Evolutionary conservation across 306 rosid species (phyloP).

Genomic region (Sphenostylis stenocarpa): DNA sequence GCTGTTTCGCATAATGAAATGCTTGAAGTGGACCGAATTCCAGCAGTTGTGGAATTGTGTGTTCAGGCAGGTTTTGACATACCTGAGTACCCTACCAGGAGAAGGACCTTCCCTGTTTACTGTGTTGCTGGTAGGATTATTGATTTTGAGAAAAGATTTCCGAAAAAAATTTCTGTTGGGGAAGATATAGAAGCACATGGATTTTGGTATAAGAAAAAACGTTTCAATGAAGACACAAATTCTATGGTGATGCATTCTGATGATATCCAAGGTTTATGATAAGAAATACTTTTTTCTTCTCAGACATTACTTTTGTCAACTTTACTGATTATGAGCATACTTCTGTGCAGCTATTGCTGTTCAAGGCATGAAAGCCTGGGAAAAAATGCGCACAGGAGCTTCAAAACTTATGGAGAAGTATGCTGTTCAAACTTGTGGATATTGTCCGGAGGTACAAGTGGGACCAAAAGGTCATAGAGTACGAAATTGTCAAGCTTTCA

Average conservation of each 20-base stretch:
- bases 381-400: conserved; percentile 53
- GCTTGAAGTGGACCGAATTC: conserved; percentile 64
- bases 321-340: conserved; percentile 14
- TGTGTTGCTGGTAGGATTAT: conserved; percentile 61
- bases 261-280: conserved; percentile 52
- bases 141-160: conserved; percentile 69
- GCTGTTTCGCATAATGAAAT: conserved; percentile 71
- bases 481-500: conserved; percentile 66
- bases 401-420: conserved; percentile 60
- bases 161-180: conserved; percentile 43
- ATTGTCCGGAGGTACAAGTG: conserved; percentile 76
- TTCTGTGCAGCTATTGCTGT: conserved; percentile 52
- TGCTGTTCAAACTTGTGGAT: conserved; percentile 72
- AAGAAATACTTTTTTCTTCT: not conserved
- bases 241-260: conserved; percentile 37
- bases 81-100: conserved; percentile 63
- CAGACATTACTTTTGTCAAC: not conserved
- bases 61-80: conserved; percentile 72
- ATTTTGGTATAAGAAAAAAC: conserved; percentile 51
- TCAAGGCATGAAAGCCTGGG: conserved; percentile 70
- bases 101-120: conserved; percentile 65
- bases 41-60: conserved; percentile 70
- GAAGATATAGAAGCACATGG: conserved; percentile 52
- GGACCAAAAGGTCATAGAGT: conserved; percentile 78
- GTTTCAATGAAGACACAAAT: conserved; percentile 9